Conservation (phyloP, 2,329 filamentous ascomycete genomes). For the Aureobasidium zeae region DNA sequence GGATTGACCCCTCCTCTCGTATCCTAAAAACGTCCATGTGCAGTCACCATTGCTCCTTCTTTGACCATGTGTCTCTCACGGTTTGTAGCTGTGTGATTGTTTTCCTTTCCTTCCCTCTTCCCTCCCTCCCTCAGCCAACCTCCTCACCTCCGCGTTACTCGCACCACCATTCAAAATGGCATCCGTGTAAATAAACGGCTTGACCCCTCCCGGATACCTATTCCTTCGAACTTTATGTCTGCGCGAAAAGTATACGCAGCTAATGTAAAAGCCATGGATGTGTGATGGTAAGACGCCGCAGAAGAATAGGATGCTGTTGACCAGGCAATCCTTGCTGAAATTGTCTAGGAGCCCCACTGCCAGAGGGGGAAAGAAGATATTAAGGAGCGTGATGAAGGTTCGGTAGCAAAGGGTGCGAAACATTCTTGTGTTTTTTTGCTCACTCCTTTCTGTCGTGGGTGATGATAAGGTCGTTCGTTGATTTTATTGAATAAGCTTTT, state of each 20-base stretch:
- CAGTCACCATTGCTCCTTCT: too few species aligned
- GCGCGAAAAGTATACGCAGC: conserved; percentile 29
- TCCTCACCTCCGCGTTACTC: conserved; percentile 25
- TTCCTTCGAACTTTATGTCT: conserved; percentile 29
- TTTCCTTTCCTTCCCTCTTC: conserved; percentile 1
- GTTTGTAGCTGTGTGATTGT: too few species aligned
- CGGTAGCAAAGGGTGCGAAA: conserved; percentile 19
- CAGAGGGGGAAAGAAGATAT: conserved; percentile 34
- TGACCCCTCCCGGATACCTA: conserved; percentile 29
- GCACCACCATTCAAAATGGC: conserved; percentile 32
- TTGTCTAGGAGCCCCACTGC: conserved; percentile 32
- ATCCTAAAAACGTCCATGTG: too few species aligned
- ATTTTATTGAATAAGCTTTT: too few species aligned
- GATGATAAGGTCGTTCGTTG: not conserved
- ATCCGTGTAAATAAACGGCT: conserved; percentile 29
- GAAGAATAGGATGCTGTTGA: conserved; percentile 34
- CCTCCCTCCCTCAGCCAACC: conserved; percentile 23
- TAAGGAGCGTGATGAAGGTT: conserved; percentile 29
- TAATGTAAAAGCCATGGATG: conserved; percentile 36
- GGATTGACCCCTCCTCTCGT: too few species aligned
- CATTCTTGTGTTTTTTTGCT: not conserved
- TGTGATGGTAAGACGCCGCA: conserved; percentile 34
- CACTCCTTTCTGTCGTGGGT: too few species aligned
- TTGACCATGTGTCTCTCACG: too few species aligned
- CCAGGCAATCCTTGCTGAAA: conserved; percentile 27